Evolutionary conservation across 2,329 filamentous ascomycete species (phyloP), one percentile per base, ranked within the genome.

Genomic region (Penicillium sp.): DNA sequence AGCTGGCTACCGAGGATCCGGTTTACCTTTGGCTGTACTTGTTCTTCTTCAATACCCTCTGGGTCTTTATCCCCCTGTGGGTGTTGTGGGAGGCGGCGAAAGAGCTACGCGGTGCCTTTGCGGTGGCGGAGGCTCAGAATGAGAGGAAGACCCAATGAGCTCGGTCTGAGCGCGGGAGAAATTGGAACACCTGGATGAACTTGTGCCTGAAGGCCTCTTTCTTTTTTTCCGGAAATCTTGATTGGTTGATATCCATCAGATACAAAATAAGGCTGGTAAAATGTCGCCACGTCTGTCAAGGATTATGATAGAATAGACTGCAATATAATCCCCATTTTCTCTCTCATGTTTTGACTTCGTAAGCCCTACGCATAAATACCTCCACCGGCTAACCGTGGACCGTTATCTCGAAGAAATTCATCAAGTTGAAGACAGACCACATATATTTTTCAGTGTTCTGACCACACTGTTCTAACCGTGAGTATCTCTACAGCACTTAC

Each of bases 1-100:
- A 83, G 63, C 71, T 88, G 53, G 80, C 84, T 58, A 84, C 80
- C 0, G 77, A 77, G 30, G 84, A 86, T 59, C 82, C 79, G 60
- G 83, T 87, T 70, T 87, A 84, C 65, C 67, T 83, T 67, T 86
- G 84, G 82, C 70, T 87, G 11, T 87, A 87, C 63, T 70, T 88
- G 59, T 70, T 82, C 56, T 86, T 86, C 70, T 87, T 87, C 73
- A 88, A 88, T 65, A 81, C 76, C 17, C 71, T 87, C 4, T 87
- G 84, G 84, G 84, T 87, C 16, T 78, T 78, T 59, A 77, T 85
- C 56, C 83, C 84, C 1, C 57, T 80, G 19, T 86, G 82, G 82
- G 78, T 85, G 38, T 62, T 85, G 53, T 80, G 72, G 62, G 80
- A 82, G 67, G 77, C 77, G 2, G 80, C 78, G 50, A 70, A 71